phyloP scores from a whole-genome alignment of 352 stramenopile genomes.

The Plasmopara muralis region DNA sequence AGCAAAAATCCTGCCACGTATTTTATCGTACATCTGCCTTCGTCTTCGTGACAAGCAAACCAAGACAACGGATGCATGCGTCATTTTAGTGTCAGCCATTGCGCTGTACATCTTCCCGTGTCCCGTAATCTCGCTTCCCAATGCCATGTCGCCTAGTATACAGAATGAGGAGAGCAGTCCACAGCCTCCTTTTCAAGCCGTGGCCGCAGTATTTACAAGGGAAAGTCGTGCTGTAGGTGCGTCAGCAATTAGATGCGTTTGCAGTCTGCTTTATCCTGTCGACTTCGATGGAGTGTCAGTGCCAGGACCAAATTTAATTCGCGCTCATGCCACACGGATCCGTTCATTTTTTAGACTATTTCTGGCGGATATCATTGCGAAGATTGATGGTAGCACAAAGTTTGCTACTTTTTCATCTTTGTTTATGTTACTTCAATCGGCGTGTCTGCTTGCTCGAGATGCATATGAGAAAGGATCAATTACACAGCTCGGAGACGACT shows the following conservation, averaged over 20 bases:
- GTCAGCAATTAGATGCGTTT: conserved; percentile 32
- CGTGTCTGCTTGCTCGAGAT: too few relatives aligned
- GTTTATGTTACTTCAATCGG: too few relatives aligned
- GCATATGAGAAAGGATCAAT: too few relatives aligned
- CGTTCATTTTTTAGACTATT: conserved; percentile 6
- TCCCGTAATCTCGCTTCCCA: not conserved
- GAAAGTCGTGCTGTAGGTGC: conserved; percentile 44
- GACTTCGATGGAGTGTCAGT: conserved; percentile 47
- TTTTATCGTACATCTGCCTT: conserved; percentile 34
- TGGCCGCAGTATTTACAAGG: conserved; percentile 31
- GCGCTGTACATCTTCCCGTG: conserved; percentile 39
- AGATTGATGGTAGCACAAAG: too few relatives aligned
- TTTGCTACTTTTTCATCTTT: too few relatives aligned
- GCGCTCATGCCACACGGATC: conserved; percentile 29
- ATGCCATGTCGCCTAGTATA: not conserved
- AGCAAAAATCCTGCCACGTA: conserved; percentile 3
- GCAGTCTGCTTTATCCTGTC: too few relatives aligned
- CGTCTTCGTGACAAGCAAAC: conserved; percentile 49
- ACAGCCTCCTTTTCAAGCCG: conserved; percentile 22
- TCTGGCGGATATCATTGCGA: too few relatives aligned
- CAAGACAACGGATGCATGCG: conserved; percentile 48
- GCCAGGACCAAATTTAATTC: conserved; percentile 23
- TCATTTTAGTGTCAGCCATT: conserved; percentile 46
- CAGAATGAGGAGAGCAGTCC: conserved; percentile 3
- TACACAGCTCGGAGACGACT: conserved; percentile 20